Evolutionary conservation across 177 flowering plant species (phyloP).

Genomic region (Tripterygium wilfordii): DNA sequence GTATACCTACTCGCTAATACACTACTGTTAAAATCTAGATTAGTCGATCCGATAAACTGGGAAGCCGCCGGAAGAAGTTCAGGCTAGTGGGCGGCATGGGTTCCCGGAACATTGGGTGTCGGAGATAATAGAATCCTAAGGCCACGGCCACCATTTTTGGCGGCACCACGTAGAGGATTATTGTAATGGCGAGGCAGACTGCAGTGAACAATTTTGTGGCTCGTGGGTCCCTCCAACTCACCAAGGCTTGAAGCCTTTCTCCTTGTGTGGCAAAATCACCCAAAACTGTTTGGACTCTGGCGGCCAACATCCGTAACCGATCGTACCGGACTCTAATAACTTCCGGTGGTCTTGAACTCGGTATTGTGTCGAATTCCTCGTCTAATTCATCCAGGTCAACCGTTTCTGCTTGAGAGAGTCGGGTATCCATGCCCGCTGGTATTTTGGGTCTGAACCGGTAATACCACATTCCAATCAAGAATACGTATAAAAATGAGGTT

Average conservation of each 20-base stretch:
- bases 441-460: constrained; percentile 76
- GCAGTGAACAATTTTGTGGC: constrained; percentile 85
- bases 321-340: constrained; percentile 70
- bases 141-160: constrained; percentile 98
- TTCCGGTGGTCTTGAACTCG: constrained; percentile 66
- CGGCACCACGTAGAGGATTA: constrained; percentile 67
- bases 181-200: constrained; percentile 53
- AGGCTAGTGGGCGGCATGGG: constrained; percentile 88
- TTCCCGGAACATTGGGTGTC: constrained; percentile 97
- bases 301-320: constrained; percentile 73
- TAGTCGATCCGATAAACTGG: constrained; percentile 80
- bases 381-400: constrained; percentile 89
- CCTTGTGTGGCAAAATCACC: constrained; percentile 96
- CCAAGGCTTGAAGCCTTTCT: constrained; percentile 82
- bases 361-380: constrained; percentile 83
- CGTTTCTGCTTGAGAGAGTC: constrained; percentile 70
- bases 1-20: not conserved
- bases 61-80: constrained; percentile 89
- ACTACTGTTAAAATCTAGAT: constrained; percentile 32
- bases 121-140: constrained; percentile 78
- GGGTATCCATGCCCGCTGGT: constrained; percentile 84
- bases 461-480: constrained; percentile 84
- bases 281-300: constrained; percentile 73
- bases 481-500: constrained; percentile 68
- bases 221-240: constrained; percentile 96